Evolutionary conservation across 2,329 filamentous ascomycete genomes (phyloP), one percentile per base, ranked within the genome.

Genomic region (Endoconidiophora polonica): DNA sequence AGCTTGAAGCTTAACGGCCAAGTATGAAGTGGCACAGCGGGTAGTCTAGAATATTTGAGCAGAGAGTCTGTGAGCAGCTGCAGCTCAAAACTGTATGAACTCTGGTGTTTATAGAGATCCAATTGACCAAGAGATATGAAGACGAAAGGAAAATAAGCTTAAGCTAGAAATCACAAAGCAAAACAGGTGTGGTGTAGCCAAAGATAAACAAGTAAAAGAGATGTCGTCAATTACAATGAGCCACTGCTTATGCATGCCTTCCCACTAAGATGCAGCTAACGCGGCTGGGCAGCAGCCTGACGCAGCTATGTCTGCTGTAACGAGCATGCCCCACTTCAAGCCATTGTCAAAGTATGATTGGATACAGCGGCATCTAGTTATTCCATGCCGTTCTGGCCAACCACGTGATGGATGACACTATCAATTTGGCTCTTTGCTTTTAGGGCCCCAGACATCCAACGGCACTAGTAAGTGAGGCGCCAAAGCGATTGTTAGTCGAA

Each of bases 271-370:
- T 46, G 29, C 22, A 55, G 44, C 54, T 53, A 56, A 62, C 63
- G 63, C 63, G 63, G 64, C 64, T 66, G 57, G 54, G 59, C 59
- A 58, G 61, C 60, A 66, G 64, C 64, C 64, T 66, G 63, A 59
- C 56, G 50, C 58, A 41, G 43, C 36, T 50, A 24, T 12, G n/a
- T n/a, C 33, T 23, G 12, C 24, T n/a, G n/a, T 18, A 38, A 5
- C 9, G 2, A 33, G 36, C 5, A 24, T 16, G 43, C 33, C 49
- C 45, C 41, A 48, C 45, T 42, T 44, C 18, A 20, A 41, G 16
- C 3, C 18, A 22, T 33, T 33, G 26, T 33, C 26, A 10, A 3
- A 33, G 12, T 33, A 36, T 33, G 24, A 44, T 39, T 44, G 46
- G 26, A 7, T 20, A 24, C 42, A 5, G 24, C 5, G 46, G 39